Base-by-base conservation (phyloP, 805 yeast species). In the Saccharomyces jurei region DNA sequence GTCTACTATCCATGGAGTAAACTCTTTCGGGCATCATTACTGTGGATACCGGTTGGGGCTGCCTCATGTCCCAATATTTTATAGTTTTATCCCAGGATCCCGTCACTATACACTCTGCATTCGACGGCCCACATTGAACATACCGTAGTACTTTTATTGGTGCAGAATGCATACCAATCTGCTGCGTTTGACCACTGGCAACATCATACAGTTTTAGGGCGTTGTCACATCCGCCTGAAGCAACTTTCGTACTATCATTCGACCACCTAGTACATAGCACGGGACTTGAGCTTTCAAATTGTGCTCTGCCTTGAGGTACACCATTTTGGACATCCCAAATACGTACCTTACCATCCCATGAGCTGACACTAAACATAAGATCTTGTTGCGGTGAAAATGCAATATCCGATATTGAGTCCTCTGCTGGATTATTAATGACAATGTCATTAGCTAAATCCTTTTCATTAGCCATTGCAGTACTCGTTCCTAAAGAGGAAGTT, bases 51-150 rank as follows among this genome's bases (percentile, higher is more conserved):
- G 98, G 94, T 62, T 81, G 84, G 48, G 85, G 87, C 60, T 84
- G 83, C 66, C 97, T 83, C 73, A 87, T 77, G 72, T 94, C 98
- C 99, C 99, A 92, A 71, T 94, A 94, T 68, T 82, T 84, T 58
- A 94, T 73, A 0, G 97, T 89, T 72, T 89, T 90, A 72, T 94
- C 99, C 97, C 97, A 94, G 6, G 97, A 89, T 6, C 96, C 97
- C 48, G 91, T 82, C 2, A 90, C 97, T 28, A 92, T 82, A 59
- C 88, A 88, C 29, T 74, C 77, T 0, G 89, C 81, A 62, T 87
- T 87, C 8, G 84, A 76, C n/a, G 91, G 89, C 0, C 96, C 96
- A 66, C 91, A 86, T 57, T 84, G 85, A 10, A 89, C 96, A 57
- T 80, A 83, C 53, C 96, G 76, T 25, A 92, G 87, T 13, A 80